A percentile compares a stretch with the other conserved stretches of the same genome.
These are phyloP conservation scores for Populus hybrid DNA, from an alignment of 441 rosid genomes.

Conservation along the genomic window DNA sequence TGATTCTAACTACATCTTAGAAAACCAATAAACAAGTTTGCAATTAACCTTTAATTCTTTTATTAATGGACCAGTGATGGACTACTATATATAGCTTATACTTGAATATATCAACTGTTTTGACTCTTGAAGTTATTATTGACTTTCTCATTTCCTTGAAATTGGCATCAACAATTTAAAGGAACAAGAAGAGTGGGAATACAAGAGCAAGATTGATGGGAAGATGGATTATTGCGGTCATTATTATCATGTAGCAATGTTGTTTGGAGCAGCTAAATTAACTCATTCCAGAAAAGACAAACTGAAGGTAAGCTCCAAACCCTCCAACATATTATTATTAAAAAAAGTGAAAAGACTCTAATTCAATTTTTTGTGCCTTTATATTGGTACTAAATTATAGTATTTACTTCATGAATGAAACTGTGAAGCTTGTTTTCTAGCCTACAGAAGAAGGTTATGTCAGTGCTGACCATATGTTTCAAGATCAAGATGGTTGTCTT, in stretches of 20 bases:
- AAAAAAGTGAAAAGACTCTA: too few species aligned
- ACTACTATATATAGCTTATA: too few species aligned
- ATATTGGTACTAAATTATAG: neutral
- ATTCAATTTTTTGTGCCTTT: neutral
- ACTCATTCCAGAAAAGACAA: constrained; percentile 23
- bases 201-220: constrained; percentile 17
- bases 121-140: too few species aligned
- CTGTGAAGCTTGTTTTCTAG: constrained; percentile 74
- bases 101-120: too few species aligned
- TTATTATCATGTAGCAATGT: constrained; percentile 46
- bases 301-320: constrained; percentile 28
- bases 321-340: too few species aligned
- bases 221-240: constrained; percentile 58
- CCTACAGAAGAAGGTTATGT: constrained; percentile 72
- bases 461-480: constrained; percentile 68
- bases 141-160: neutral
- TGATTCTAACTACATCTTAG: too few species aligned
- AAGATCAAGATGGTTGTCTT: constrained; percentile 23
- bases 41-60: too few species aligned
- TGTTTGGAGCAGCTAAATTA: constrained; percentile 26
- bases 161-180: constrained; percentile 3
- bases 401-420: constrained; percentile 39
- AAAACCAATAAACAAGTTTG: too few species aligned
- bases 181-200: constrained; percentile 35
- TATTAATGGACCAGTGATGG: too few species aligned